Percentiles rank a stretch among this genome's conserved stretches.
Evolutionary conservation across 345 rosid species (phyloP).

Genomic region (Arabis hirsuta): DNA sequence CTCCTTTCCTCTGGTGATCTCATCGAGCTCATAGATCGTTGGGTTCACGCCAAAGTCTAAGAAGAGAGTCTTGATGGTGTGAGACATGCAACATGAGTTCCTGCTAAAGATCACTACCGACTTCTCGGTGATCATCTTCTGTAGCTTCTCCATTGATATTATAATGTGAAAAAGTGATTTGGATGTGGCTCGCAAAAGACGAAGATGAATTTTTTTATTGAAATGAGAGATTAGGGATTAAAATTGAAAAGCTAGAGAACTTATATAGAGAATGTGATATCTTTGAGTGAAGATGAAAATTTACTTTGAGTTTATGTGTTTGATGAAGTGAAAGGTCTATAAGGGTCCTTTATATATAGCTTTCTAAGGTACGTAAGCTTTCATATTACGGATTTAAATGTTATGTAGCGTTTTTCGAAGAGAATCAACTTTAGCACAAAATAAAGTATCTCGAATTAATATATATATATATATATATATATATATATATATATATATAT

Average conservation of each 20-base stretch:
- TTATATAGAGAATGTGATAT: constrained; percentile 8
- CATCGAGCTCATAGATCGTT: constrained; percentile 65
- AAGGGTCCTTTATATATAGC: constrained; percentile 28
- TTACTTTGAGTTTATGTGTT: constrained; percentile 19
- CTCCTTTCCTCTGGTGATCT: constrained; percentile 61
- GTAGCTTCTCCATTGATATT: constrained; percentile 58
- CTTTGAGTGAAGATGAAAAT: constrained; percentile 20
- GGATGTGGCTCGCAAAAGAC: not conserved
- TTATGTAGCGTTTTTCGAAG: not conserved
- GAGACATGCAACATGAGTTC: constrained; percentile 77
- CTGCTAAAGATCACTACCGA: constrained; percentile 84
- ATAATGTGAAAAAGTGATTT: not conserved
- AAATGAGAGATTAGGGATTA: not conserved
- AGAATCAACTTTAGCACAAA: constrained; percentile 27
- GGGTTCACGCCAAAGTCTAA: constrained; percentile 74
- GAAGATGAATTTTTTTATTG: not conserved
- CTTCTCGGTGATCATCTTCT: constrained; percentile 58
- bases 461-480: too few species aligned
- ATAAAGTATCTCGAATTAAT: not conserved
- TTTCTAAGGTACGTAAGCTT: constrained; percentile 18
- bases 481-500: too few species aligned
- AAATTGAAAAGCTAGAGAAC: not conserved
- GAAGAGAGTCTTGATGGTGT: constrained; percentile 65
- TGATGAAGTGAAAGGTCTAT: constrained; percentile 11
- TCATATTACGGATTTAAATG: constrained; percentile 7